Evolutionary conservation across 306 rosid species (phyloP).

Genomic region (Quercus dentata): DNA sequence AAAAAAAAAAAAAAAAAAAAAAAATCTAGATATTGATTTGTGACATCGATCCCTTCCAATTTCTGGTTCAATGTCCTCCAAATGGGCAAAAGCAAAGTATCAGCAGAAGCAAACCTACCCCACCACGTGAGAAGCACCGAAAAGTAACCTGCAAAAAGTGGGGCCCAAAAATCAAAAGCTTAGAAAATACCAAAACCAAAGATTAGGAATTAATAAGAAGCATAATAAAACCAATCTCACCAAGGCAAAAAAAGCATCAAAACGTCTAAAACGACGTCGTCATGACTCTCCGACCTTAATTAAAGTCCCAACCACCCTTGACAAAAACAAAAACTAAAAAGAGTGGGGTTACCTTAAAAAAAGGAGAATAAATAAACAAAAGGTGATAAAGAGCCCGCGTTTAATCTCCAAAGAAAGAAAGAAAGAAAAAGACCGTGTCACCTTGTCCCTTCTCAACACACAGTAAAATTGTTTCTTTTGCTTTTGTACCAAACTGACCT

Average conservation of each 20-base stretch:
- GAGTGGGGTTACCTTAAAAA: constrained; percentile 25
- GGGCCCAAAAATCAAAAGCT: constrained; percentile 5
- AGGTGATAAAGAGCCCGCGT: constrained; percentile 40
- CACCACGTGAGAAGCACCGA: constrained; percentile 37
- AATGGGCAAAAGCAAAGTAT: background rate
- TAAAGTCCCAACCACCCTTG: background rate
- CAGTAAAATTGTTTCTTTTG: constrained; percentile 32
- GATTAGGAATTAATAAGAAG: background rate
- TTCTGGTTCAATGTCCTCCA: too few relatives aligned
- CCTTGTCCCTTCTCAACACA: constrained; percentile 17
- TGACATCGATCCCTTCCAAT: too few relatives aligned
- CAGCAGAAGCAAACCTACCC: constrained; percentile 27
- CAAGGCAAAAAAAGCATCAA: background rate
- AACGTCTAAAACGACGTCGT: background rate
- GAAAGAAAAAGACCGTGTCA: background rate
- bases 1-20: too few relatives aligned
- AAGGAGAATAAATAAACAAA: constrained; percentile 21
- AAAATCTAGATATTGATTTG: too few relatives aligned
- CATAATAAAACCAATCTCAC: background rate
- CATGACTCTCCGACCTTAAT: background rate
- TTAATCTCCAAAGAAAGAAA: constrained; percentile 26
- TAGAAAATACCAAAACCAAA: background rate
- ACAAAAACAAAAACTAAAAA: background rate
- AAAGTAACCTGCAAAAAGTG: constrained; percentile 15
- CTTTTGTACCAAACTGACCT: constrained; percentile 10